A percentile compares a stretch with the other conserved stretches of the same genome.
These are phyloP conservation scores for Corchorus capsularis DNA, from an alignment of 345 rosid genomes.

Conservation along the genomic window DNA sequence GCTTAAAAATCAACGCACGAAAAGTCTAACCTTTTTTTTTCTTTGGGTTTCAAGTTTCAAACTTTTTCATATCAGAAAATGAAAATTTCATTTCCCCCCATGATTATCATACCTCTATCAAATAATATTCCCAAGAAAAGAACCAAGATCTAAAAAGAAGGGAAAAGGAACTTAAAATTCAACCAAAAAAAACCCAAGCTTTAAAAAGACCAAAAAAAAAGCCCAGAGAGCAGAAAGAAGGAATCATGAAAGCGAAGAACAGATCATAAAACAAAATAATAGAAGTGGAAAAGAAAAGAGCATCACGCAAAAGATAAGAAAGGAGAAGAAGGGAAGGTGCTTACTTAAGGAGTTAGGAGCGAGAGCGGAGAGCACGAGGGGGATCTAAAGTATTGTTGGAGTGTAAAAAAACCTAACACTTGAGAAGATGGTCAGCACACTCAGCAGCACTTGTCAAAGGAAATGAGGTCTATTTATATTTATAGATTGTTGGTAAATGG, in stretches of 20 bases:
- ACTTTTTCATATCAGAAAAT: not conserved
- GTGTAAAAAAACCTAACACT: not conserved
- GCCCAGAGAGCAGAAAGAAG: not conserved
- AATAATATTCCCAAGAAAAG: not conserved
- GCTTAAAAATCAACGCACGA: not conserved
- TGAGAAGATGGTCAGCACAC: not conserved
- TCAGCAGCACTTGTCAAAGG: too few species aligned
- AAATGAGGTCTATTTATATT: not conserved
- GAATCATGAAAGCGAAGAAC: not conserved
- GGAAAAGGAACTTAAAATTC: not conserved
- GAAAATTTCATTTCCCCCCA: not conserved
- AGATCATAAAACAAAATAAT: not conserved
- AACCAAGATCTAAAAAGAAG: not conserved
- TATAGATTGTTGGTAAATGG: not conserved
- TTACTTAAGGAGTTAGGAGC: not conserved
- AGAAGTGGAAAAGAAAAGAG: not conserved
- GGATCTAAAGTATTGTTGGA: not conserved
- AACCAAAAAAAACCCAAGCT: not conserved
- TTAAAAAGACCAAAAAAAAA: not conserved
- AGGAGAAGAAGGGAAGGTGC: not conserved
- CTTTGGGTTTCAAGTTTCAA: not conserved
- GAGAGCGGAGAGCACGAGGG: slow-evolving; percentile 2
- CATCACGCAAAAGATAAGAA: not conserved
- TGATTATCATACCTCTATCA: not conserved
- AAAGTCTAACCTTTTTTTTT: not conserved